These are phyloP conservation scores for Mucor racemosus DNA, from an alignment of 371 early-diverging fungal genomes.

Conservation along the genomic window DNA sequence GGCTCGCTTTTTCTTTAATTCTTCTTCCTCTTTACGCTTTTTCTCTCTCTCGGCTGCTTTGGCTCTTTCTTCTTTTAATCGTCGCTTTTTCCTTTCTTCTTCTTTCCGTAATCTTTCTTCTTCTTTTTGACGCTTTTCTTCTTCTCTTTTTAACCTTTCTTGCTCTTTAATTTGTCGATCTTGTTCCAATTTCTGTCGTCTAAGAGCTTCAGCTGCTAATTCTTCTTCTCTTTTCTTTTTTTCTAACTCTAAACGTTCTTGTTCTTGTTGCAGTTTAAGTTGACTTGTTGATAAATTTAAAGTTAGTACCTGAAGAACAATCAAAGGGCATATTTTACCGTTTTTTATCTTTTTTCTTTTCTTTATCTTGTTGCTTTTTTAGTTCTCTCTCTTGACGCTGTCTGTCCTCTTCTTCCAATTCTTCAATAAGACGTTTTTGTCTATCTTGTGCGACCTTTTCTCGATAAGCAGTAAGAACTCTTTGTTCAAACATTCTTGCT, in stretches of 20 bases:
- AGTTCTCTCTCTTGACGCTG: conserved; percentile 71
- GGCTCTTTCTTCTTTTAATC: conserved; percentile 12
- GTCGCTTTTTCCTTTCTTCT: conserved; percentile 25
- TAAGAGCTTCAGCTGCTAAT: conserved; percentile 36
- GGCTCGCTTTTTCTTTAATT: conserved; percentile 53
- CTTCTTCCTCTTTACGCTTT: conserved; percentile 61
- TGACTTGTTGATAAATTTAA: conserved; percentile 26
- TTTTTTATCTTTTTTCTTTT: conserved; percentile 66
- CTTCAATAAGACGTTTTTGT: conserved; percentile 76
- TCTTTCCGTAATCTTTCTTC: conserved; percentile 30
- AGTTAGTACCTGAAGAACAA: background rate
- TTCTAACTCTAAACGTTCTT: conserved; percentile 52
- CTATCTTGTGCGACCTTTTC: conserved; percentile 90
- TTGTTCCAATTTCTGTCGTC: conserved; percentile 39
- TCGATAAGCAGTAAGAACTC: conserved; percentile 88
- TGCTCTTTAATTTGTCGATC: conserved; percentile 61
- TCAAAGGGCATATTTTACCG: conserved; percentile 35
- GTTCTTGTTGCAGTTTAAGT: conserved; percentile 48
- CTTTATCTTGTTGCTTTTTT: conserved; percentile 71
- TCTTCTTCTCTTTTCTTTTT: conserved; percentile 47
- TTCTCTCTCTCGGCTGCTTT: conserved; percentile 42
- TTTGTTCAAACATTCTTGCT: conserved; percentile 94
- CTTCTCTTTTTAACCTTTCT: conserved; percentile 33
- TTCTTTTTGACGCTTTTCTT: conserved; percentile 37
- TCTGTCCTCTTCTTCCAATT: conserved; percentile 82